Evolutionary conservation across 2,329 filamentous ascomycete species (phyloP), one percentile per base, ranked within the genome.

Genomic region (Corynespora cassiicola): DNA sequence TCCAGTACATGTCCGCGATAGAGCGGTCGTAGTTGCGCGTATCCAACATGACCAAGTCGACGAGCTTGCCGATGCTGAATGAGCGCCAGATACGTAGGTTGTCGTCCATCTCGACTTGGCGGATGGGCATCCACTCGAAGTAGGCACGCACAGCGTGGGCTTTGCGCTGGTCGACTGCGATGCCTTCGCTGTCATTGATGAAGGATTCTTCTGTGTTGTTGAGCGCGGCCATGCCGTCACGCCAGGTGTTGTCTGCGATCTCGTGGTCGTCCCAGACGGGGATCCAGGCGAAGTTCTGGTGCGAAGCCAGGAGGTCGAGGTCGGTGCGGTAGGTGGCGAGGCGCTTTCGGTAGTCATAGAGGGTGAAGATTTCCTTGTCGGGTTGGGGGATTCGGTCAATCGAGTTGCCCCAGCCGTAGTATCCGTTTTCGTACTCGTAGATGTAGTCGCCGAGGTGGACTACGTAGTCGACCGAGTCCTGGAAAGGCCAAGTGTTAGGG

Each of bases 1-100:
- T 86, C 75, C 78, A 80, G 50, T 71, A 69, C 1, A 74, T 54
- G 38, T 71, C 66, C 1, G 71, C 73, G 34, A 74, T 71, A 6
- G 62, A 68, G 9, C 70, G 66, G 43, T 73, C 71, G 41, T 73
- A 73, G 19, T 72, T 54, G 5, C 70, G 60, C 1, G 70, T 74
- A 33, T 74, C 71, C 10, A 73, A 56, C 65, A 73, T 72, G 39
- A 73, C 61, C 6, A 73, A 50, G 34, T 73, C 71, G 9, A 71
- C 52, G 1, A 73, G 52, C 27, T 64, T 71, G 33, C 70, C 70
- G 14, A 73, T 65, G 10, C 56, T 63, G 52, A 74, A 74, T 3
- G 57, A 64, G 10, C 70, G 56, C 70, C 70, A 74, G 21, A 73
- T 71, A 2, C 69, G 54, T 14, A 47, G 63, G 52, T 39, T 71